These are phyloP conservation scores for Decorospora gaudefroyi DNA, from an alignment of 2,329 filamentous ascomycete genomes.

Conservation along the genomic window DNA sequence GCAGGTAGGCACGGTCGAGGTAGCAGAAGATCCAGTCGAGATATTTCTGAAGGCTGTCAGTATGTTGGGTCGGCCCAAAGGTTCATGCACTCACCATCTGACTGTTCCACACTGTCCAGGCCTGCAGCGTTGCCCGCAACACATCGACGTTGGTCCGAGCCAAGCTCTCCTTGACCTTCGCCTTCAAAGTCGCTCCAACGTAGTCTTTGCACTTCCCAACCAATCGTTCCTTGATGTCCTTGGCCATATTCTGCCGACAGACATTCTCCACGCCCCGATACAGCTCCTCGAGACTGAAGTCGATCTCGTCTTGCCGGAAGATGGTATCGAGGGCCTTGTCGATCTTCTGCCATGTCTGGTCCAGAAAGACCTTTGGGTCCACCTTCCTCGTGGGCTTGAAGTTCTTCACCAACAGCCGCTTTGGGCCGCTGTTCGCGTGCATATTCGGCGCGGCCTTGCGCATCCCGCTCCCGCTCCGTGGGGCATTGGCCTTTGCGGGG, in stretches of 20 bases:
- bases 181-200: slow-evolving; percentile 60
- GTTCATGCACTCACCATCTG: slow-evolving; percentile 65
- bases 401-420: slow-evolving; percentile 93
- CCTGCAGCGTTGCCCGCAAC: slow-evolving; percentile 62
- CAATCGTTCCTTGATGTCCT: slow-evolving; percentile 68
- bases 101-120: slow-evolving; percentile 78
- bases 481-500: slow-evolving; percentile 47
- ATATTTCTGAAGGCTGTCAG: slow-evolving; percentile 59
- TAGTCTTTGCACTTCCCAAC: slow-evolving; percentile 68
- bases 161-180: slow-evolving; percentile 61
- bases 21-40: slow-evolving; percentile 92
- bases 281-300: slow-evolving; percentile 78
- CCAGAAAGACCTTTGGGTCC: slow-evolving; percentile 77
- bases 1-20: slow-evolving; percentile 84
- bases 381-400: slow-evolving; percentile 67
- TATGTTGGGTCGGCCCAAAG: neutral
- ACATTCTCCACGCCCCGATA: slow-evolving; percentile 92
- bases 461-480: slow-evolving; percentile 46
- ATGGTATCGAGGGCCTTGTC: slow-evolving; percentile 73
- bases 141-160: slow-evolving; percentile 65
- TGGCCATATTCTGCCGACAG: slow-evolving; percentile 76
- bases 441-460: slow-evolving; percentile 65
- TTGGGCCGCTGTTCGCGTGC: slow-evolving; percentile 67
- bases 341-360: slow-evolving; percentile 73
- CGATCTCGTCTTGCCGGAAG: slow-evolving; percentile 65